phyloP scores from a whole-genome alignment of 176 grass and related monocot genomes.

The Eragrostis curvula region DNA sequence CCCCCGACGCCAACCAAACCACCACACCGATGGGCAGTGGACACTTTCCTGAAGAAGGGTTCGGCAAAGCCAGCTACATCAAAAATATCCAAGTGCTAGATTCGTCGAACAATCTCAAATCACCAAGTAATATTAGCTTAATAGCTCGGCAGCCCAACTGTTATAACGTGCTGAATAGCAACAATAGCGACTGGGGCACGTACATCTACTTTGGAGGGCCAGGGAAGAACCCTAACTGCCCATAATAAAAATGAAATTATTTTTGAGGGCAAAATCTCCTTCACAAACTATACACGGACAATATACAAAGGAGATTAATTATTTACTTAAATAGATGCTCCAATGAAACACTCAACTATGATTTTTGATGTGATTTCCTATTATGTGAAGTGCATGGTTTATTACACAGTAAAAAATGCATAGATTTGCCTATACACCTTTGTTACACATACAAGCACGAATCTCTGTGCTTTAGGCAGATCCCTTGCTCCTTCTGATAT shows the following conservation, averaged over 20 bases:
- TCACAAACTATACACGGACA: no score
- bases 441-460: no score
- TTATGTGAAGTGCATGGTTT: no score
- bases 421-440: no score
- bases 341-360: no score
- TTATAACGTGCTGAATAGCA: slow-evolving; percentile 82
- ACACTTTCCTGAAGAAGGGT: slow-evolving; percentile 79
- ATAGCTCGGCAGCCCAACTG: slow-evolving; percentile 83
- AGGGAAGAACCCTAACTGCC: slow-evolving; percentile 73
- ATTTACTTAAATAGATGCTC: no score
- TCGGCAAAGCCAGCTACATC: slow-evolving; percentile 82
- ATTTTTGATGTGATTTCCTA: no score
- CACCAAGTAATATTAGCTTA: slow-evolving; percentile 55
- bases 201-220: slow-evolving; percentile 86
- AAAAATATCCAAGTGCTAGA: slow-evolving; percentile 85
- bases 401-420: no score
- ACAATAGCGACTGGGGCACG: slow-evolving; percentile 79
- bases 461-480: no score
- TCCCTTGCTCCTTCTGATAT: no score
- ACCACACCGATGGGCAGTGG: slow-evolving; percentile 80
- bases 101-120: slow-evolving; percentile 69
- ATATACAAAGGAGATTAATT: no score
- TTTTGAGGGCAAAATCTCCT: no score
- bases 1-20: slow-evolving; percentile 73
- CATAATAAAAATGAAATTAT: slow-evolving; percentile 40